A percentile compares a stretch with the other conserved stretches of the same genome.
These are phyloP conservation scores for Phytophthora rubi DNA, from an alignment of 352 stramenopile species.

Conservation along the genomic window DNA sequence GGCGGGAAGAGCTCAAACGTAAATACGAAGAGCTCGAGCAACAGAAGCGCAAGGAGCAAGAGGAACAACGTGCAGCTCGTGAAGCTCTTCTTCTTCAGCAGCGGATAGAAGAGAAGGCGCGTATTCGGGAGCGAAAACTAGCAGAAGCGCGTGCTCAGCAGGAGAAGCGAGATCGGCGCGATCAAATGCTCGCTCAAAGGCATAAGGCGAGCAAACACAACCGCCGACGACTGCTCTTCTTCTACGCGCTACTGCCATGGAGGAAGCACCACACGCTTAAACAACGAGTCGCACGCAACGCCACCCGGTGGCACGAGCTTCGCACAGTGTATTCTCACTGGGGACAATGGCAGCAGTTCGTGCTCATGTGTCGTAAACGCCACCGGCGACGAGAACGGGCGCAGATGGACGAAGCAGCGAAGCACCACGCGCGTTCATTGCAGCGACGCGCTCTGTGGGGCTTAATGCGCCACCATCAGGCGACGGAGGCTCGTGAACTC, in stretches of 20 bases:
- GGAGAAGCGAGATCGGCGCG: conserved; percentile 41
- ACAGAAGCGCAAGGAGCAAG: conserved; percentile 50
- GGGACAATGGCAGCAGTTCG: conserved; percentile 47
- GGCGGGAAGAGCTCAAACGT: conserved; percentile 54
- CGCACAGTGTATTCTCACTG: conserved; percentile 49
- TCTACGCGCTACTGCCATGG: conserved; percentile 60
- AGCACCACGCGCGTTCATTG: conserved; percentile 24
- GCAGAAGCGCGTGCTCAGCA: conserved; percentile 37
- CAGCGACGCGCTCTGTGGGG: conserved; percentile 24
- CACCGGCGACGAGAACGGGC: conserved; percentile 33
- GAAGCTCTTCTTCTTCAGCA: conserved; percentile 48
- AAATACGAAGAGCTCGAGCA: conserved; percentile 62
- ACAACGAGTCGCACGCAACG: conserved; percentile 43
- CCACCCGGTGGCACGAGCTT: conserved; percentile 50
- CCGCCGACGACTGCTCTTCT: conserved; percentile 46
- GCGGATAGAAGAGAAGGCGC: conserved; percentile 46
- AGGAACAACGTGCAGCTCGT: conserved; percentile 47
- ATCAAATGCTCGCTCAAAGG: conserved; percentile 38
- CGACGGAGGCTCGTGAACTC: conserved; percentile 25
- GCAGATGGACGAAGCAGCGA: conserved; percentile 28
- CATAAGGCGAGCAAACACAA: conserved; percentile 42
- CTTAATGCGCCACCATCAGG: conserved; percentile 27
- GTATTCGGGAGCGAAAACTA: conserved; percentile 47
- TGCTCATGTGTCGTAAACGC: conserved; percentile 28
- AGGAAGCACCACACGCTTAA: conserved; percentile 34